phyloP scores from a whole-genome alignment of 768 basidiomycete species.

The Mycena albidolilacea region DNA sequence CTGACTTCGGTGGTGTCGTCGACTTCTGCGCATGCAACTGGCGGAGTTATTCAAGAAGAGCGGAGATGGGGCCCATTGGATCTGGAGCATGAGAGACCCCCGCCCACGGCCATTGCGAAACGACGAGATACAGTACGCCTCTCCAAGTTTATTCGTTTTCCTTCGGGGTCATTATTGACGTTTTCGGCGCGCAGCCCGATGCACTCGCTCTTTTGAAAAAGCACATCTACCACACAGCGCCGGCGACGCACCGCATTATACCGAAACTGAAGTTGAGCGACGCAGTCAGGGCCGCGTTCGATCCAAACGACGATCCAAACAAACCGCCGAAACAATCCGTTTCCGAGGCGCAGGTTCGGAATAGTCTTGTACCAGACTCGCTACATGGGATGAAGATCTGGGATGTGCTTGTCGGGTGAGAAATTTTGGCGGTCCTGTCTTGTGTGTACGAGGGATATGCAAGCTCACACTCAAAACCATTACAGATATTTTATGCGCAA shows the following conservation, averaged over 20 bases:
- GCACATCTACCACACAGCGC: conserved; percentile 69
- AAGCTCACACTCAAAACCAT: conserved; percentile 4
- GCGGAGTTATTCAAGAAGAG: conserved; percentile 55
- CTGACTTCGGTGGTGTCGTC: conserved; percentile 29
- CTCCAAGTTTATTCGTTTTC: not conserved
- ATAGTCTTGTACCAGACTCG: conserved; percentile 53
- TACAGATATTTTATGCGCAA: conserved; percentile 64
- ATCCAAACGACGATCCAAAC: conserved; percentile 63
- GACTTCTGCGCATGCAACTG: conserved; percentile 35
- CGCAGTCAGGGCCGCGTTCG: conserved; percentile 63
- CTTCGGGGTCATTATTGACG: not conserved
- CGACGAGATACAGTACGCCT: conserved; percentile 74
- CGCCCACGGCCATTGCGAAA: conserved; percentile 79
- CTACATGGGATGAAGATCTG: conserved; percentile 71
- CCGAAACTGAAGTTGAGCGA: conserved; percentile 63
- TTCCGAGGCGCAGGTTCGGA: conserved; percentile 67
- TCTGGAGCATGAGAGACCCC: conserved; percentile 77
- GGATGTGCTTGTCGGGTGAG: conserved; percentile 65
- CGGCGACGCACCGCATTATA: conserved; percentile 66
- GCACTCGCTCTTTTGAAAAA: conserved; percentile 70
- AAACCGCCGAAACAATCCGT: conserved; percentile 68
- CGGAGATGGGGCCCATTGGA: conserved; percentile 70
- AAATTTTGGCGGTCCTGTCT: conserved; percentile 24
- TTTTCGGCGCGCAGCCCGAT: conserved; percentile 56
- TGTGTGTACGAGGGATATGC: not conserved